phyloP scores from a whole-genome alignment of 257 asterid species.

The Penstemon davidsonii region DNA sequence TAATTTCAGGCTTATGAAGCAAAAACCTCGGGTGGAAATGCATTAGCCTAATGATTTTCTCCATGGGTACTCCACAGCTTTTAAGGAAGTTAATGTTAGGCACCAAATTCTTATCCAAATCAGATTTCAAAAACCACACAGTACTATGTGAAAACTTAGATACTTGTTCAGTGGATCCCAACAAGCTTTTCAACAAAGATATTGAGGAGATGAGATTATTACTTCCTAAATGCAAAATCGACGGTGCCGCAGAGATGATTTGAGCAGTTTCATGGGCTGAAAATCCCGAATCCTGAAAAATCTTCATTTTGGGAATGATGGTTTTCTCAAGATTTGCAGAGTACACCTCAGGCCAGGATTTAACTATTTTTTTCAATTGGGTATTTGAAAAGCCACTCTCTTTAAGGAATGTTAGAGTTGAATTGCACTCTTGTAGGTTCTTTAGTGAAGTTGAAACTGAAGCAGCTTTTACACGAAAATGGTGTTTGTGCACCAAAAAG shows the following conservation, averaged over 20 bases:
- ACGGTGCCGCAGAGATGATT: constrained; percentile 31
- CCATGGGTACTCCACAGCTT: constrained; percentile 39
- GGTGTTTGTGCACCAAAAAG: constrained; percentile 27
- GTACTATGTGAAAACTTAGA: constrained; percentile 23
- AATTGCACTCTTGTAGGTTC: constrained; percentile 29
- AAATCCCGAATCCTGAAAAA: constrained; percentile 45
- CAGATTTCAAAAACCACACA: constrained; percentile 28
- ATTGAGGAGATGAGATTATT: constrained; percentile 30
- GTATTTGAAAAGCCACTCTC: constrained; percentile 41
- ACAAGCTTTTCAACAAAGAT: constrained; percentile 25
- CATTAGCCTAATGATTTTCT: constrained; percentile 6
- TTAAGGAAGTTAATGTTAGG: constrained; percentile 42
- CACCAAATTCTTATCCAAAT: constrained; percentile 35
- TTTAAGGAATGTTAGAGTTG: constrained; percentile 33
- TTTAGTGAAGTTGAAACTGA: constrained; percentile 20
- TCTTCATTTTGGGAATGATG: constrained; percentile 46
- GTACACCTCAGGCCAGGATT: constrained; percentile 20
- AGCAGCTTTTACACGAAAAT: constrained; percentile 33
- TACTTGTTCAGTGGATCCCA: constrained; percentile 38
- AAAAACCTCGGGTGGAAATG: constrained; percentile 23
- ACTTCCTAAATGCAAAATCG: constrained; percentile 26
- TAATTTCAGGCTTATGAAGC: constrained; percentile 21
- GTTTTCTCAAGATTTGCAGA: constrained; percentile 23
- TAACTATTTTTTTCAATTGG: constrained; percentile 41
- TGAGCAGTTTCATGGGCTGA: constrained; percentile 26